Conservation (phyloP, 345 rosid species). For the Sonneratia alba region DNA sequence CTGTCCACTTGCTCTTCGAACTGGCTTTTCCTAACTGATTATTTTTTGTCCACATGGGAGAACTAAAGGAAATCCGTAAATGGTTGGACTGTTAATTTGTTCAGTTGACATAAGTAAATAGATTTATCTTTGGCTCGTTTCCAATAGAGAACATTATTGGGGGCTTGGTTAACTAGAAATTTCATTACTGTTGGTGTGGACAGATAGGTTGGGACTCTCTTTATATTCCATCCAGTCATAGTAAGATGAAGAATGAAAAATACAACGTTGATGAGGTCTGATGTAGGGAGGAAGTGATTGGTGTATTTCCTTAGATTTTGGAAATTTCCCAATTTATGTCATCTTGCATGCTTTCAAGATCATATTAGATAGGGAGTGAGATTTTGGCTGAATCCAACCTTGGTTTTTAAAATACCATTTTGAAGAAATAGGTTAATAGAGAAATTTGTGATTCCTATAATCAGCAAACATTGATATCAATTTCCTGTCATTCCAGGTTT, state of each 20-base stretch:
- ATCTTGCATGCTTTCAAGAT: background rate
- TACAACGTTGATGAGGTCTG: too few relatives aligned
- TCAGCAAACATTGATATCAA: background rate
- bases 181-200: too few relatives aligned
- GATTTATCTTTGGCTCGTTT: background rate
- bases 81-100: too few relatives aligned
- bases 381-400: background rate
- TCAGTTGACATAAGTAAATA: too few relatives aligned
- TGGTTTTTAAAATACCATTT: too few relatives aligned
- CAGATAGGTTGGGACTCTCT: too few relatives aligned
- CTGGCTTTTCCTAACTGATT: too few relatives aligned
- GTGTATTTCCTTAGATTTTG: background rate
- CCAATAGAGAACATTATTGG: background rate
- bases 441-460: too few relatives aligned
- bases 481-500: conserved; percentile 31
- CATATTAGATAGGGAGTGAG: background rate
- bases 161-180: background rate
- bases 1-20: too few relatives aligned
- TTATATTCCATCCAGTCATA: too few relatives aligned
- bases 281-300: background rate
- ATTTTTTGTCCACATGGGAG: background rate
- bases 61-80: background rate
- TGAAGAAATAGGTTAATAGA: too few relatives aligned
- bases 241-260: too few relatives aligned
- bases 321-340: background rate